Evolutionary conservation across 495 filamentous ascomycete genomes (phyloP).

Genomic region (Penicillium turbatum): DNA sequence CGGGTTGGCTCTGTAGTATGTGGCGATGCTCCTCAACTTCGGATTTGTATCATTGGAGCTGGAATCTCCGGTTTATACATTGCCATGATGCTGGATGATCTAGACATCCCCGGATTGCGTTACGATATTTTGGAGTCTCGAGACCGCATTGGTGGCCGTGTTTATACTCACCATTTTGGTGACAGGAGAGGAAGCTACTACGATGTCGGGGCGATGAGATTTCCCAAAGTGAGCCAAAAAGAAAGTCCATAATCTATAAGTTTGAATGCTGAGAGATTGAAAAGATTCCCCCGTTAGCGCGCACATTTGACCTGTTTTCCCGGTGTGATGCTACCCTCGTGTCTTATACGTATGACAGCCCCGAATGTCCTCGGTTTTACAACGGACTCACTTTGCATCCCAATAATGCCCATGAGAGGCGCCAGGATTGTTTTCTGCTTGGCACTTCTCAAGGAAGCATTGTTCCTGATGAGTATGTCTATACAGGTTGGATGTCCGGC

Average conservation of each 20-base stretch:
- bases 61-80: conserved; percentile 36
- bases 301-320: too few relatives aligned
- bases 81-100: conserved; percentile 31
- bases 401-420: too few relatives aligned
- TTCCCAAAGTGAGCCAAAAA: conserved; percentile 25
- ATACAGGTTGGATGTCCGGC: too few relatives aligned
- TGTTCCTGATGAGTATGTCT: too few relatives aligned
- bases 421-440: too few relatives aligned
- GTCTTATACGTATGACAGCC: too few relatives aligned
- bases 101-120: conserved; percentile 21
- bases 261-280: background rate
- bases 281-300: background rate
- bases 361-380: too few relatives aligned
- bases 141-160: conserved; percentile 12
- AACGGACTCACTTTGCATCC: too few relatives aligned
- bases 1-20: too few relatives aligned
- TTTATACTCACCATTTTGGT: conserved; percentile 30
- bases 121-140: background rate
- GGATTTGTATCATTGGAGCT: conserved; percentile 34
- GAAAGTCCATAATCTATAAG: background rate
- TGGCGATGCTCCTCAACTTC: background rate
- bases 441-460: too few relatives aligned
- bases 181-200: conserved; percentile 28
- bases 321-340: too few relatives aligned
- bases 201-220: conserved; percentile 44